Base-by-base conservation (phyloP, 2,329 filamentous ascomycete species). In the Aureobasidium sp. region DNA sequence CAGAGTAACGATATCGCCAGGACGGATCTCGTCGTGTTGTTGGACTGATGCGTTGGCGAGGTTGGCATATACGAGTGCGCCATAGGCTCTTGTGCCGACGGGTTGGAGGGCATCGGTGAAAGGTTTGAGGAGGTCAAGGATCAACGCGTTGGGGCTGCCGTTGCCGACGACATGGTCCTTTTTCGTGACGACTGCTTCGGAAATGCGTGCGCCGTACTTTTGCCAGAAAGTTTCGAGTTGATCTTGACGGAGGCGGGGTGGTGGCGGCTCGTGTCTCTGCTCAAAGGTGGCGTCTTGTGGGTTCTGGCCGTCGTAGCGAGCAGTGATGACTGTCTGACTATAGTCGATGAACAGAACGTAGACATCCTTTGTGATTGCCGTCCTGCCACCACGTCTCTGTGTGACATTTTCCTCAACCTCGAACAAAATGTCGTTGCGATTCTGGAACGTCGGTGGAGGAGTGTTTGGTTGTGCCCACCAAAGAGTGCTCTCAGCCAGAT, bases 281-380 rank as follows among this genome's bases (percentile, higher is more conserved):
- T 94, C 87, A 6, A 97, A 70, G 29, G 80, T 74, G 10, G 84
- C 85, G 62, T 91, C 84, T 2, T 79, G 74, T 3, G 86, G 79
- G 64, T 95, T 83, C 50, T 83, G 79, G 1, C 84, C 75, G 66
- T 95, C 87, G 67, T 86, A 97, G 47, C 79, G 83, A 16, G 84
- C 86, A 0, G 85, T 89, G 63, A 98, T 80, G 58, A 94, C 78
- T 0, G 91, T 97, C 67, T 97, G 93, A 16, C 90, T 96, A 69
- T 98, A 98, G 71, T 98, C 93, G 63, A 90, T 84, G 73, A 88
- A 98, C 7, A 98, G 73, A n/a, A 97, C 75, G 61, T 86, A 93
- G 37, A 96, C 78, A 56, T 90, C 83, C 59, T 90, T 90, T 6
- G 85, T 87, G 17, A 95, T 74, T 1, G 78, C 79, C 0, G 82